phyloP scores from a whole-genome alignment of 495 filamentous ascomycete species.

The Hypoxylon subgilvum region DNA sequence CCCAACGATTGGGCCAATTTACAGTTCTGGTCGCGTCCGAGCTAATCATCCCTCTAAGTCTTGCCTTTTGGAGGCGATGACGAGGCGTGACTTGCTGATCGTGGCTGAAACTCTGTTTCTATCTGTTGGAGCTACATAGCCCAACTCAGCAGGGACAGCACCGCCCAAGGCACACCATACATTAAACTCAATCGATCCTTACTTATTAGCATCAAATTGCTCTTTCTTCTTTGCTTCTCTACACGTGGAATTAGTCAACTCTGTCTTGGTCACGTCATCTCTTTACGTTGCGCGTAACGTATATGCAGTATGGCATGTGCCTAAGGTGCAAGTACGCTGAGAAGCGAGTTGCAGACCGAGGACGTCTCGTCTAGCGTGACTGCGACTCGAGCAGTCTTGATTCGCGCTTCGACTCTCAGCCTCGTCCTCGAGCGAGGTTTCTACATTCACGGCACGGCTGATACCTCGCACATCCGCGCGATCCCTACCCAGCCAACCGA shows the following conservation, averaged over 20 bases:
- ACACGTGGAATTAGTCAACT: no score
- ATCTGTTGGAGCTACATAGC: no score
- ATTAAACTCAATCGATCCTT: slow-evolving; percentile 12
- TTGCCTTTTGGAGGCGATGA: slow-evolving; percentile 33
- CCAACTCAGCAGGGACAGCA: slow-evolving; percentile 1
- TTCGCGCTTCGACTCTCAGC: slow-evolving; percentile 28
- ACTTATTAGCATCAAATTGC: no score
- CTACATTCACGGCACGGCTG: slow-evolving; percentile 30
- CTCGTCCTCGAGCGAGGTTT: slow-evolving; percentile 20
- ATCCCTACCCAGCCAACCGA: slow-evolving; percentile 13
- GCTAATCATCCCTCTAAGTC: slow-evolving; percentile 3
- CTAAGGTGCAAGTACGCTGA: no score
- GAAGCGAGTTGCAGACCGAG: no score
- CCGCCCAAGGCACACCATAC: neutral
- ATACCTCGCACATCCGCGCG: slow-evolving; percentile 25
- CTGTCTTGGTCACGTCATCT: no score
- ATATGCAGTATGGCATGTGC: no score
- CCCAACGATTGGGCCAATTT: slow-evolving; percentile 13
- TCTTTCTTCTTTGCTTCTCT: no score
- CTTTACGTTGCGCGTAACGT: no score
- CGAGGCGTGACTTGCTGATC: slow-evolving; percentile 38
- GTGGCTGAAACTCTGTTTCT: slow-evolving; percentile 28
- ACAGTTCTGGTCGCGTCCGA: slow-evolving; percentile 28
- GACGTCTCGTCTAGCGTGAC: no score
- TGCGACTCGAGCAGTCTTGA: no score